Evolutionary conservation across 2,329 filamentous ascomycete species (phyloP).

Genomic region (Penicillium sp.): DNA sequence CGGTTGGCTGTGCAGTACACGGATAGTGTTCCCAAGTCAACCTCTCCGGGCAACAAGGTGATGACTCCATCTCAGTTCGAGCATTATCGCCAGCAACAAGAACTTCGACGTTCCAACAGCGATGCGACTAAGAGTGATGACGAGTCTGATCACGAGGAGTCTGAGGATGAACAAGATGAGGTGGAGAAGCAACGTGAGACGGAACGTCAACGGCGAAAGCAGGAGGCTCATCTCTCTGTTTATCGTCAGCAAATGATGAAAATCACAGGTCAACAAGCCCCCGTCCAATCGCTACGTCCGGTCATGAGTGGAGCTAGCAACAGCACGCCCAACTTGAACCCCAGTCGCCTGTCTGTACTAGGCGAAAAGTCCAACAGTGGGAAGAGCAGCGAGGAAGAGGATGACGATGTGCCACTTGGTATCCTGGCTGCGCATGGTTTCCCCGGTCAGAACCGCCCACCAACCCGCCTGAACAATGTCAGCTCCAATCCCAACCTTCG

Average conservation of each 20-base stretch:
- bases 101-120: conserved; percentile 64
- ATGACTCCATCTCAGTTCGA: conserved; percentile 92
- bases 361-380: conserved; percentile 40
- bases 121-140: conserved; percentile 50
- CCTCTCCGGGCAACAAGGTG: conserved; percentile 64
- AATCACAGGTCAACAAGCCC: conserved; percentile 71
- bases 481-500: conserved; percentile 72
- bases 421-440: conserved; percentile 89
- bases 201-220: conserved; percentile 76
- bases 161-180: conserved; percentile 78
- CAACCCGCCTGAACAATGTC: conserved; percentile 63
- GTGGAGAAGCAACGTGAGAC: conserved; percentile 70
- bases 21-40: conserved; percentile 34
- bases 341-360: conserved; percentile 39
- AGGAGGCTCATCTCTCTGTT: conserved; percentile 84
- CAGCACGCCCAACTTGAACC: conserved; percentile 61
- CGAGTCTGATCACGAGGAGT: conserved; percentile 61
- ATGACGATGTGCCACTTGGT: conserved; percentile 83
- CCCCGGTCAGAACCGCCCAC: conserved; percentile 73
- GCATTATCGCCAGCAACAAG: conserved; percentile 66
- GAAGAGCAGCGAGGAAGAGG: conserved; percentile 61
- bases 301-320: conserved; percentile 56
- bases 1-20: conserved; percentile 49
- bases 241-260: conserved; percentile 98
- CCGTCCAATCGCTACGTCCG: conserved; percentile 54